phyloP scores from a whole-genome alignment of 345 rosid species.

The Brassica napus region DNA sequence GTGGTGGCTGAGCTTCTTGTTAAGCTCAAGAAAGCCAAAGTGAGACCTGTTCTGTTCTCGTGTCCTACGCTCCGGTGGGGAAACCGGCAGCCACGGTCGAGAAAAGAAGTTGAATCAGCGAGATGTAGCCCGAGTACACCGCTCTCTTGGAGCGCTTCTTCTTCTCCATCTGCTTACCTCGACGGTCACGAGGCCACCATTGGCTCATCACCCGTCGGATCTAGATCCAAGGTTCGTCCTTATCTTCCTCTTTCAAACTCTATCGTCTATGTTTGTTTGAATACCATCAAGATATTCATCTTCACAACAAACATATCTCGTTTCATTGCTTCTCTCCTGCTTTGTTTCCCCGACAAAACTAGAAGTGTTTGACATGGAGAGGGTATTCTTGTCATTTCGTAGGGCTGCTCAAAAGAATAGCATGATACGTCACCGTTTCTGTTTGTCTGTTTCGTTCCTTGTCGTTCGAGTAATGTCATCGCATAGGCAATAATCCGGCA shows the following conservation, averaged over 20 bases:
- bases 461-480: not conserved
- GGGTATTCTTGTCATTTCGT: not conserved
- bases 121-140: conserved; percentile 76
- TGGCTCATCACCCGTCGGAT: conserved; percentile 44
- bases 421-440: not conserved
- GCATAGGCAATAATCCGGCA: not conserved
- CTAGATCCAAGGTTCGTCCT: conserved; percentile 71
- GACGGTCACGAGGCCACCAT: conserved; percentile 66
- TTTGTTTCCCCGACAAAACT: not conserved
- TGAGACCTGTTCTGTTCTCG: conserved; percentile 15
- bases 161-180: conserved; percentile 61
- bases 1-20: conserved; percentile 73
- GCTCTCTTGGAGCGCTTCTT: conserved; percentile 65
- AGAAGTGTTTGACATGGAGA: not conserved
- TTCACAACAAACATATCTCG: not conserved
- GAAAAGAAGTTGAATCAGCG: conserved; percentile 45
- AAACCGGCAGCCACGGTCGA: conserved; percentile 54
- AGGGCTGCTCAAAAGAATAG: not conserved
- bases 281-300: not conserved
- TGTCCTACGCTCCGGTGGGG: conserved; percentile 62
- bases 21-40: conserved; percentile 52
- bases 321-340: not conserved
- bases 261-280: not conserved
- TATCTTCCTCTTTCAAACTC: not conserved
- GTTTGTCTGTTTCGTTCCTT: not conserved